Evolutionary conservation across 2,329 filamentous ascomycete genomes (phyloP).

Genomic region (Microcera coccophila): DNA sequence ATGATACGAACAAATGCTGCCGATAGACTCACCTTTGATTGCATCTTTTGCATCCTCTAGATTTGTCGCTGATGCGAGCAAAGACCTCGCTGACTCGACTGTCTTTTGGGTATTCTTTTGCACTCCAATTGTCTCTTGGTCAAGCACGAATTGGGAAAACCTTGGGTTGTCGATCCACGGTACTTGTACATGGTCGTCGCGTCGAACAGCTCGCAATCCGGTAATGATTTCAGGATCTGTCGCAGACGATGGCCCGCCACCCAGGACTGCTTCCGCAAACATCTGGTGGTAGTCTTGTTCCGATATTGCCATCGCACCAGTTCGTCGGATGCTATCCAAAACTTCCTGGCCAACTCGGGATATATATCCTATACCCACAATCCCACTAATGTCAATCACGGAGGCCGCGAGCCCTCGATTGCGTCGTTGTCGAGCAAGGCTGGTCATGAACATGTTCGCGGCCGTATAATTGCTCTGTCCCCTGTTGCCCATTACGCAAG

Average conservation of each 20-base stretch:
- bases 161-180: background rate
- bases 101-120: too few relatives aligned
- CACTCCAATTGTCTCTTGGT: too few relatives aligned
- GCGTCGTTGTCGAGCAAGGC: slow-evolving; percentile 26
- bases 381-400: slow-evolving; percentile 35
- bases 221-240: background rate
- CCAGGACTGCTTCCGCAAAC: slow-evolving; percentile 23
- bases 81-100: too few relatives aligned
- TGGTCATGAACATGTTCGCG: slow-evolving; percentile 36
- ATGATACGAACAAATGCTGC: too few relatives aligned
- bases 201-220: background rate
- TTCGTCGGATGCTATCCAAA: slow-evolving; percentile 1
- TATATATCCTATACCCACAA: slow-evolving; percentile 42
- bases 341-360: background rate
- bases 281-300: slow-evolving; percentile 30
- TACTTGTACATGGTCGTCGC: background rate
- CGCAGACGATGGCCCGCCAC: background rate
- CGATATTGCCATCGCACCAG: slow-evolving; percentile 17
- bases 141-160: too few relatives aligned
- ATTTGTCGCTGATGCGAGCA: too few relatives aligned
- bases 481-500: slow-evolving; percentile 32
- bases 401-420: slow-evolving; percentile 35
- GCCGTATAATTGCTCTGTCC: slow-evolving; percentile 39
- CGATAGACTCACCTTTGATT: too few relatives aligned
- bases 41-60: too few relatives aligned